Base-by-base conservation (phyloP, 306 rosid genomes). In the Cucumis cinereus region DNA sequence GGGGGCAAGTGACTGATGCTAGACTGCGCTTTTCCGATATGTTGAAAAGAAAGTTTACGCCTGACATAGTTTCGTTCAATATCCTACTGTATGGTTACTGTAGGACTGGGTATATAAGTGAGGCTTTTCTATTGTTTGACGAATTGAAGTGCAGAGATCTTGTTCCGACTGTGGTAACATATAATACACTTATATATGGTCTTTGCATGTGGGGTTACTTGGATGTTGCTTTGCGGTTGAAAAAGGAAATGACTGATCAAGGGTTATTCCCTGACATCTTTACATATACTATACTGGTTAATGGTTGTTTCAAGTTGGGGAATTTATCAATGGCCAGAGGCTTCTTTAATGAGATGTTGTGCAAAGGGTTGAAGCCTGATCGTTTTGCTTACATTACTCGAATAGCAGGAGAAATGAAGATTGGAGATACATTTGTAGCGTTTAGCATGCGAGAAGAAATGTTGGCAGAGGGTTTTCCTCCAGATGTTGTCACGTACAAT, bases 161-260 rank as follows among this genome's bases (percentile, higher is more conserved):
- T 19, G 57, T 68, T 22, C 89, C 98, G 23, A 83, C 84, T 55
- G 81, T 85, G 19, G 75, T 88, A 66, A 92, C 98, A 7, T 92
- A 87, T 80, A 92, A 92, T 81, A 86, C 89, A 3, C 96, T 92
- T 80, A 85, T 90, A 24, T 88, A 90, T 68, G 93, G 96, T 59
- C 82, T 84, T 79, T 88, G 92, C 81, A 82, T 88, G 62, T 68
- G 81, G 75, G 98, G 98, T 81, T 59, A 90, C 75, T 78, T 92
- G 85, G 93, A 90, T 67, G 76, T 50, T 71, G 92, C 93, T 41
- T 81, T 2, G 85, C 79, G 16, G 79, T 77, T 92, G 43, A 92
- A 88, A 81, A 81, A 80, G 57, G 85, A 88, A 77, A 92, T 92
- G 98, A 76, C 83, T 41, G 49, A 54, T 52, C 81, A 35, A 10